Evolutionary conservation across 164 flowering plant species (phyloP), one percentile per base, ranked within the genome.

Genomic region (Houttuynia cordata): DNA sequence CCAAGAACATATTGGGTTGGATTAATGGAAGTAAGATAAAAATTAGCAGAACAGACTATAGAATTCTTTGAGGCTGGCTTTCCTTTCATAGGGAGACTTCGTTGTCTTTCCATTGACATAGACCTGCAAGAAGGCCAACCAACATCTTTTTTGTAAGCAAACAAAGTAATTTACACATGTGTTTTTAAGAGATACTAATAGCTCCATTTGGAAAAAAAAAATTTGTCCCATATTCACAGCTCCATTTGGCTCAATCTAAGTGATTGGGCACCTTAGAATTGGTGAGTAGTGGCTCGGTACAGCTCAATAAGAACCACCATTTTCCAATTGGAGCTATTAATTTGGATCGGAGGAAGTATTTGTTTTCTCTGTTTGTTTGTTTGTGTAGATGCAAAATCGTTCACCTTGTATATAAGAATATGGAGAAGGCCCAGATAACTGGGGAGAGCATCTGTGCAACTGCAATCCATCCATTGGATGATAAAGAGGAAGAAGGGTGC

Each of bases 381-480:
- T 49, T 49, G 19, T 40, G 30, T 39, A 22, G 24, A 60, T 24
- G 23, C 19, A 8, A 25, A 25, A 17, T 19, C 18, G 10, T 74
- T 37, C 52, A 88, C 96, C 96, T 80, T 84, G 79, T 81, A 81
- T 42, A 92, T 73, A 61, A 92, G 82, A 67, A 92, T 74, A 66
- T 87, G 82, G 64, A 86, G 91, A 60, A 89, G 81, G 60, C 98
- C 98, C 61, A 89, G 70, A 71, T 66, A 92, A 64, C 71, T 85
- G 54, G 91, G 79, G n/a, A 89, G 73, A 42, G 70, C 53, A 71
- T 86, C 93, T 51, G 79, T 81, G 68, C 88, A 86, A 63, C 83
- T 83, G 63, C 53, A 85, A 51, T 87, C 91, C 81, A 89, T 72
- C 96, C 96, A 92, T 71, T 92, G 86, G 22, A 87, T 70, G 64